A percentile compares a stretch with the other conserved stretches of the same genome.
Evolutionary conservation across 2,329 filamentous ascomycete species (phyloP).

Genomic region (Rutstroemia sp.): DNA sequence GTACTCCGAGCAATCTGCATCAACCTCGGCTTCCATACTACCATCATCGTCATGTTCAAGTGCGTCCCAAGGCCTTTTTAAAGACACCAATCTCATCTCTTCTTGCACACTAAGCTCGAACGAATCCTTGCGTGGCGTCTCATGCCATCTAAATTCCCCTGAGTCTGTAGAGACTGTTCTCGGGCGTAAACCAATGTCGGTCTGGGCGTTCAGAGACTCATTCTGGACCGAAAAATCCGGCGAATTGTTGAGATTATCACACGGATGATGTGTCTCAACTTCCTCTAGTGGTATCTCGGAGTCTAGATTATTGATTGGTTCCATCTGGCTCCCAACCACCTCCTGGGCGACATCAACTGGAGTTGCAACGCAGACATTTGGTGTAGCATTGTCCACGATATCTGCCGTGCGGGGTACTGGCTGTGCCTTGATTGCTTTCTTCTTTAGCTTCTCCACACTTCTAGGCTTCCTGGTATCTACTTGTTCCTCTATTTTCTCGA

Average conservation of each 20-base stretch:
- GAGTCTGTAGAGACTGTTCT: neutral
- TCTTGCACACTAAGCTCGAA: neutral
- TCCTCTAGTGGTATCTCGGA: neutral
- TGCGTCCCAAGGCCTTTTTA: neutral
- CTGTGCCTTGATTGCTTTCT: neutral
- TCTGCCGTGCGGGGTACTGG: too few species aligned
- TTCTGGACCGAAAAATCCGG: too few species aligned
- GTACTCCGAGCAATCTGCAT: too few species aligned
- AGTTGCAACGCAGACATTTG: neutral
- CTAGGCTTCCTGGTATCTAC: neutral
- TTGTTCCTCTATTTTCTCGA: conserved; percentile 5
- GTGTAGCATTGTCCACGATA: neutral
- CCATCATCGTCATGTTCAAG: neutral
- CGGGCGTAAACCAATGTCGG: neutral
- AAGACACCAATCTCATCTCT: neutral
- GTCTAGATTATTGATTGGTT: neutral
- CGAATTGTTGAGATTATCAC: too few species aligned
- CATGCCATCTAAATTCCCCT: neutral
- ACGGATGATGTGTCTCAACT: too few species aligned
- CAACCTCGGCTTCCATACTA: too few species aligned
- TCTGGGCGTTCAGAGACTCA: too few species aligned
- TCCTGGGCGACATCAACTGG: neutral
- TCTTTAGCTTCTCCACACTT: neutral
- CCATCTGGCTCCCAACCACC: neutral
- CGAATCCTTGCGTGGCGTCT: neutral